Evolutionary conservation across 345 rosid species (phyloP), one percentile per base, ranked within the genome.

Genomic region (Pseudoturritis turrita): DNA sequence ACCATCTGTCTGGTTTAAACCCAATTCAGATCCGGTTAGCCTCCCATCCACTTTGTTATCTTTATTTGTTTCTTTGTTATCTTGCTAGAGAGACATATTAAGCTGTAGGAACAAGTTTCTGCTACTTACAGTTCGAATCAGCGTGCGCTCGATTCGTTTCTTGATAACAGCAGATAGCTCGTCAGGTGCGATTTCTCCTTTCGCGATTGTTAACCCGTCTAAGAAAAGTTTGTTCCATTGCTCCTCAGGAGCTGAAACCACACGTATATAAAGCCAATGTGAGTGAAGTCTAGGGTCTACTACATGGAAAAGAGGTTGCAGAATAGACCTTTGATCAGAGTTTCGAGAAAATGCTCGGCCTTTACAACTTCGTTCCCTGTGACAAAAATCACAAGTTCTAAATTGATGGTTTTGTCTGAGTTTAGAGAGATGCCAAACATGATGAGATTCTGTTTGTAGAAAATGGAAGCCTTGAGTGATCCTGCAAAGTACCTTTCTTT

Each of bases 201-300:
- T 89, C 28, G 88, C 92, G 11, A 83, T 51, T 7, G 86, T 84
- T 84, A 93, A 62, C 50, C 96, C 97, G 1, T 83, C 79, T 40
- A 94, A 56, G 79, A 90, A 81, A 62, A 88, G 81, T 71, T 69
- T 90, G 79, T 85, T 90, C 97, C 98, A 91, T 60, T 85, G 82
- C 76, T 86, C 92, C 80, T 89, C 92, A 2, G 97, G 91, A 86
- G 92, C 97, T 94, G 87, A 79, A 74, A 66, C 11, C 26, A 39
- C 22, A 45, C 56, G 26, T 41, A 74, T 39, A 50, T 51, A 76
- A 22, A 47, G 41, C 74, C 64, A 61, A 36, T 43, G 74, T 68
- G 50, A 62, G 74, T 68, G 50, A 62, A 53, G 7, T 14, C 46
- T 52, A 40, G 76, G 19, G 15, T 56, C 31, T 23, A 49, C 21